phyloP scores from a whole-genome alignment of 129 eudicot species.

The Centella asiatica region DNA sequence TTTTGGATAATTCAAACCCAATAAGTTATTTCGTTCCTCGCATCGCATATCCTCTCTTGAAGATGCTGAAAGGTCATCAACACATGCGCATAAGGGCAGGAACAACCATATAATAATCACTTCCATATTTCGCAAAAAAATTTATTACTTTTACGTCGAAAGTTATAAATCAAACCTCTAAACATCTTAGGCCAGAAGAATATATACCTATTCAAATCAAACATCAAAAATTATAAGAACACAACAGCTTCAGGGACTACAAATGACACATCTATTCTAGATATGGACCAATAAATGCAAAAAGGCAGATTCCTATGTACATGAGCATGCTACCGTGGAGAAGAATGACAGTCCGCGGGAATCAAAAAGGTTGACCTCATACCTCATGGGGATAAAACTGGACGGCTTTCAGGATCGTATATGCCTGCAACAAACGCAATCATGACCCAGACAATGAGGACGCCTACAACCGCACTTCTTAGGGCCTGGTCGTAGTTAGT shows the following conservation, averaged over 20 bases:
- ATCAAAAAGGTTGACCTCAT: constrained; percentile 6
- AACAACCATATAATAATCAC: background rate
- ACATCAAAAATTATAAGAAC: background rate
- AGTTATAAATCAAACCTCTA: background rate
- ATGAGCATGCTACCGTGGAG: background rate
- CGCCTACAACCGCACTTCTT: constrained; percentile 58
- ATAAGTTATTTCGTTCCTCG: constrained; percentile 6
- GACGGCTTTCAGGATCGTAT: constrained; percentile 56
- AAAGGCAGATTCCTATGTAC: background rate
- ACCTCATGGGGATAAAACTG: constrained; percentile 34
- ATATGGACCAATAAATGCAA: background rate
- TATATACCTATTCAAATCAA: background rate
- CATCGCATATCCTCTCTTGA: background rate
- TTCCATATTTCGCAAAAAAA: background rate
- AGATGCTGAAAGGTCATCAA: background rate
- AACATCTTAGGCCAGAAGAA: constrained; percentile 1
- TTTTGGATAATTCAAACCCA: too few relatives aligned
- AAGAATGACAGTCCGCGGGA: background rate
- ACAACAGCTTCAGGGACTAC: background rate
- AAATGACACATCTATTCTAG: background rate
- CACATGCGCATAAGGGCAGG: background rate
- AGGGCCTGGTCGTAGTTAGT: constrained; percentile 35
- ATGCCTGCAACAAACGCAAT: constrained; percentile 63
- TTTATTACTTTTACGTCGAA: too few relatives aligned
- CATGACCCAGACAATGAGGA: constrained; percentile 68